These are phyloP conservation scores for Pichia sp. DNA, from an alignment of 1,139 yeast species.

Conservation along the genomic window DNA sequence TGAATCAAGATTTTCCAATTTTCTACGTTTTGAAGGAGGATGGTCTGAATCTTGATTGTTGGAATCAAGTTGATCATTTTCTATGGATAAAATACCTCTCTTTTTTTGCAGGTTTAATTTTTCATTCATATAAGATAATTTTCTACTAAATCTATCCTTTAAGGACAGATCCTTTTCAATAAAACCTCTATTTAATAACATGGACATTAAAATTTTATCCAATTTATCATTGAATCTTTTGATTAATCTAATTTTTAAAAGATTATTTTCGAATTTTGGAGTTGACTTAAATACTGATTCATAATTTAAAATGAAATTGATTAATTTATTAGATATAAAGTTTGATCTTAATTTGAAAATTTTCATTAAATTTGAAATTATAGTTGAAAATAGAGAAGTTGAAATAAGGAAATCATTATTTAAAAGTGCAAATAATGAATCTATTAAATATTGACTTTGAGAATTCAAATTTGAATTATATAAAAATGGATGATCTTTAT, in stretches of 20 bases:
- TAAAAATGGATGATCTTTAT: slow-evolving; percentile 62
- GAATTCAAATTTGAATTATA: slow-evolving; percentile 51
- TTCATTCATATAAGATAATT: slow-evolving; percentile 26
- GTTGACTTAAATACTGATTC: slow-evolving; percentile 28
- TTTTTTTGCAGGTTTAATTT: slow-evolving; percentile 24
- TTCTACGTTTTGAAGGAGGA: slow-evolving; percentile 20
- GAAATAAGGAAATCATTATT: slow-evolving; percentile 48
- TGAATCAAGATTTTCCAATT: slow-evolving; percentile 15
- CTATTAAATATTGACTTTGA: slow-evolving; percentile 67
- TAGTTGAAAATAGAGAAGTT: slow-evolving; percentile 50
- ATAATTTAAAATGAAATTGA: slow-evolving; percentile 32
- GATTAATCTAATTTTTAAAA: slow-evolving; percentile 35
- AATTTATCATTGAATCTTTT: slow-evolving; percentile 45
- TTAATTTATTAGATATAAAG: slow-evolving; percentile 37
- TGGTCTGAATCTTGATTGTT: slow-evolving; percentile 22
- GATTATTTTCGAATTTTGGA: slow-evolving; percentile 28
- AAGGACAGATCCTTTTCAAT: slow-evolving; percentile 33
- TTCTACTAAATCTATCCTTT: slow-evolving; percentile 28
- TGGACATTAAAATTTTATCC: slow-evolving; percentile 27
- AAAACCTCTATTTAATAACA: slow-evolving; percentile 35
- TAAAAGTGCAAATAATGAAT: slow-evolving; percentile 52
- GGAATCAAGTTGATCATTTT: slow-evolving; percentile 15
- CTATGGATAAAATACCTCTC: slow-evolving; percentile 22
- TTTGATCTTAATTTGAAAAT: slow-evolving; percentile 54
- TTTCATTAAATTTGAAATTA: slow-evolving; percentile 46